Conservation (phyloP, 2,329 filamentous ascomycete genomes). For the Fusarium sp. region DNA sequence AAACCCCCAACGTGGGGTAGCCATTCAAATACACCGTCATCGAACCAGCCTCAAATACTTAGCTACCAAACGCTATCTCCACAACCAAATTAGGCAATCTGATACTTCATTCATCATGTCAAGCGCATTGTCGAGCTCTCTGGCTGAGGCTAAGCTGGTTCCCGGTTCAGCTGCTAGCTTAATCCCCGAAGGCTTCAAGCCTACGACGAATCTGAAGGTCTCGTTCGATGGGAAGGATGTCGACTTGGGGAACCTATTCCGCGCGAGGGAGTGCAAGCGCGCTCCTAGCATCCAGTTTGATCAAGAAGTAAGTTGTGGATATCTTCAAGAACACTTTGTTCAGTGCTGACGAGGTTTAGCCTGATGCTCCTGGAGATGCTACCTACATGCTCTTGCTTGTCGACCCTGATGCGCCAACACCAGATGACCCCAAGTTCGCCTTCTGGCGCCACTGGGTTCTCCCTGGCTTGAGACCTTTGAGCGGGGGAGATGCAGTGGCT, state of each 20-base stretch:
- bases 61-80: not conserved
- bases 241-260: constrained; percentile 52
- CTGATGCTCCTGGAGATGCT: constrained; percentile 39
- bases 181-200: constrained; percentile 55
- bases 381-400: constrained; percentile 60
- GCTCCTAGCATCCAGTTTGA: constrained; percentile 51
- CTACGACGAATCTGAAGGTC: constrained; percentile 52
- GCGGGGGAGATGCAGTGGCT: constrained; percentile 34
- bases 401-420: constrained; percentile 65
- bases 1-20: constrained; percentile 34
- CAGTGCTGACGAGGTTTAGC: constrained; percentile 11
- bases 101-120: constrained; percentile 23
- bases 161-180: constrained; percentile 52
- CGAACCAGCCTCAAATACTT: constrained; percentile 3
- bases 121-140: constrained; percentile 41
- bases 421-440: constrained; percentile 63
- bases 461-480: constrained; percentile 49
- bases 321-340: not conserved
- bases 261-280: constrained; percentile 50
- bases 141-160: constrained; percentile 52
- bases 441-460: constrained; percentile 66
- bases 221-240: constrained; percentile 48
- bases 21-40: constrained; percentile 31
- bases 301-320: constrained; percentile 40
- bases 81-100: not conserved